Conservation (phyloP, 2,329 filamentous ascomycete species). For the Fusarium keratoplasticum region DNA sequence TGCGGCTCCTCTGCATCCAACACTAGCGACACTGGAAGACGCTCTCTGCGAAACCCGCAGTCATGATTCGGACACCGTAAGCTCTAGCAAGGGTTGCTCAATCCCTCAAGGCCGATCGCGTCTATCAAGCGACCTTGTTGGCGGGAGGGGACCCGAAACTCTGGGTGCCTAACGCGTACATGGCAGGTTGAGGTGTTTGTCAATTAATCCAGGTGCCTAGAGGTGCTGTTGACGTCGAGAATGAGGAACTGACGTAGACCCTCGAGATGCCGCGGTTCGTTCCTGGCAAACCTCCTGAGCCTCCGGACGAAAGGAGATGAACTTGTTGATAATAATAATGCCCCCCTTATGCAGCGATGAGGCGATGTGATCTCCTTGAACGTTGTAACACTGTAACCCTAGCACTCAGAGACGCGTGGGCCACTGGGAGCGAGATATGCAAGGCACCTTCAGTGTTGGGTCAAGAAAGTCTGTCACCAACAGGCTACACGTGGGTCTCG, state of each 20-base stretch:
- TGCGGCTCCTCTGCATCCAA: neutral
- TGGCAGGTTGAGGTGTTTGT: neutral
- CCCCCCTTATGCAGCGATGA: neutral
- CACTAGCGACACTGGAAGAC: neutral
- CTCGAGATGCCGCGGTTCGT: neutral
- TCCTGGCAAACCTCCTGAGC: neutral
- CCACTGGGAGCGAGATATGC: neutral
- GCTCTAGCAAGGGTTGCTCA: neutral
- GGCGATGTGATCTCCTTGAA: neutral
- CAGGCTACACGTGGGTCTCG: neutral
- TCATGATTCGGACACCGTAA: neutral
- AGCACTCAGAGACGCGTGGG: neutral
- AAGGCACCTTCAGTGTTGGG: neutral
- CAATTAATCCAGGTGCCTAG: neutral
- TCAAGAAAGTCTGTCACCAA: neutral
- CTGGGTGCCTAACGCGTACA: neutral
- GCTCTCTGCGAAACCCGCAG: neutral
- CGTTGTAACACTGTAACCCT: conserved; percentile 2
- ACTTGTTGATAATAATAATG: neutral
- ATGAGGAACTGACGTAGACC: neutral
- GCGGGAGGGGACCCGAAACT: neutral
- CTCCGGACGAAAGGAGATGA: neutral
- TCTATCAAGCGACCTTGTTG: neutral
- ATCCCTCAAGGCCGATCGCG: neutral
- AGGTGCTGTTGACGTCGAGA: neutral